A percentile compares a stretch with the other conserved stretches of the same genome.
Conservation (phyloP, 1,139 yeast genomes). For the Magnusiomyces paraingens region DNA sequence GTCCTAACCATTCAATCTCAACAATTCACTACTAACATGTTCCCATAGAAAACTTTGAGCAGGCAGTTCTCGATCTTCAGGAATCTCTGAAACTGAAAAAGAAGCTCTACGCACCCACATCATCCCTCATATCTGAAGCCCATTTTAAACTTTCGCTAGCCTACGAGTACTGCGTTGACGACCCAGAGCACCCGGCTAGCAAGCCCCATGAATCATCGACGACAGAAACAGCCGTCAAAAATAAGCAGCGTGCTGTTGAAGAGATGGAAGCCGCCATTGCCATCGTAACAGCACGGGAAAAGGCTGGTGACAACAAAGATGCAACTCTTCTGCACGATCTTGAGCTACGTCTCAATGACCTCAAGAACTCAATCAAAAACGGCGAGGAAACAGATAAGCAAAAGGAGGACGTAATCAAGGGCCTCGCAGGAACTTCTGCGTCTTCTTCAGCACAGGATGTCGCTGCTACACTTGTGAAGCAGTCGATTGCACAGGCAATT, state of each 20-base stretch:
- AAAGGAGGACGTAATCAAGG: background rate
- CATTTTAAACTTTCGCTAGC: constrained; percentile 80
- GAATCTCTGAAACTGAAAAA: constrained; percentile 51
- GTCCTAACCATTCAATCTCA: constrained; percentile 6
- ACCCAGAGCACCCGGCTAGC: constrained; percentile 35
- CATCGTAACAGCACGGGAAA: constrained; percentile 44
- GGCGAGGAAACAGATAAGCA: background rate
- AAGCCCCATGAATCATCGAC: constrained; percentile 23
- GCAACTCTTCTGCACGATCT: background rate
- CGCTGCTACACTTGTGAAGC: background rate
- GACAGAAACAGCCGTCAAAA: constrained; percentile 43
- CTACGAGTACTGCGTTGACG: constrained; percentile 58
- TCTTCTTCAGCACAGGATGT: background rate
- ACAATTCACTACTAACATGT: background rate
- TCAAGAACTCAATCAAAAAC: background rate
- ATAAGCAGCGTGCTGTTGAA: constrained; percentile 50
- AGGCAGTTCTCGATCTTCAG: constrained; percentile 63
- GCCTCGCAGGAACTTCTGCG: background rate
- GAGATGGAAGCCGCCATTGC: constrained; percentile 53
- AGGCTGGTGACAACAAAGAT: background rate
- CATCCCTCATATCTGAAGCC: constrained; percentile 66
- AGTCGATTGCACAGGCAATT: background rate
- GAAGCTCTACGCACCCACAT: constrained; percentile 45
- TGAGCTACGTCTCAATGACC: background rate
- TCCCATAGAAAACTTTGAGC: constrained; percentile 55